A percentile compares a stretch with the other conserved stretches of the same genome.
phyloP scores from a whole-genome alignment of 2,329 filamentous ascomycete species.

The Metarhizium robertsii region DNA sequence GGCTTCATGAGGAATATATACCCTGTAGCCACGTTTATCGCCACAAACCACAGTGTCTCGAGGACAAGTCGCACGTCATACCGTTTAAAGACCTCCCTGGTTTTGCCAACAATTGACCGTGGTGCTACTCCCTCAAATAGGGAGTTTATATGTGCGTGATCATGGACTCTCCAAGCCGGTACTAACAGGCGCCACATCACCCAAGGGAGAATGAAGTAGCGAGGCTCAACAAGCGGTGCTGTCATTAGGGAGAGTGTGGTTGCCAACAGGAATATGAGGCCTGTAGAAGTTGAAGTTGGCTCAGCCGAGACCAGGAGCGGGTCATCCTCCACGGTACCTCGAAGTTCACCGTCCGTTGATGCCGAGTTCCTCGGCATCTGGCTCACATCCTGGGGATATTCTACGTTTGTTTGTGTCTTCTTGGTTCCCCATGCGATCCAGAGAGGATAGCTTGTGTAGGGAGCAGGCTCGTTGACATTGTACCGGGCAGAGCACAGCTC shows the following conservation, averaged over 20 bases:
- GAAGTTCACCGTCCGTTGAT: slow-evolving; percentile 3
- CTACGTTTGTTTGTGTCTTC: slow-evolving; percentile 7
- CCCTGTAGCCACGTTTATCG: slow-evolving; percentile 56
- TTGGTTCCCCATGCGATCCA: slow-evolving; percentile 3
- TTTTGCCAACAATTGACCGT: neutral
- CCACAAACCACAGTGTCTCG: slow-evolving; percentile 62
- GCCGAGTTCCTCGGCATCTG: neutral
- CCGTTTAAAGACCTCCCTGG: slow-evolving; percentile 7
- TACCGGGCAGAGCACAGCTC: neutral
- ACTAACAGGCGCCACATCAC: slow-evolving; percentile 82
- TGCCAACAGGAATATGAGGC: slow-evolving; percentile 52
- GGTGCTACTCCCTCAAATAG: neutral
- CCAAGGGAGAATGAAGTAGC: slow-evolving; percentile 95
- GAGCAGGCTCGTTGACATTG: neutral
- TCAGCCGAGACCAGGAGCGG: slow-evolving; percentile 17
- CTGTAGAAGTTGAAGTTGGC: slow-evolving; percentile 37
- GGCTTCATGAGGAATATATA: slow-evolving; percentile 61
- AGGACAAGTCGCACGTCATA: slow-evolving; percentile 39
- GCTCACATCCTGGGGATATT: slow-evolving; percentile 7
- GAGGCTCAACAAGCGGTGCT: slow-evolving; percentile 85
- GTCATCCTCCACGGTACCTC: slow-evolving; percentile 15
- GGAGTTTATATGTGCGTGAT: slow-evolving; percentile 6
- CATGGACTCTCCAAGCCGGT: slow-evolving; percentile 37
- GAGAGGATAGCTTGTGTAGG: slow-evolving; percentile 22
- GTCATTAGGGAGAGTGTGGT: slow-evolving; percentile 74